phyloP scores from a whole-genome alignment of 495 filamentous ascomycete species.

The Podospora sp. region DNA sequence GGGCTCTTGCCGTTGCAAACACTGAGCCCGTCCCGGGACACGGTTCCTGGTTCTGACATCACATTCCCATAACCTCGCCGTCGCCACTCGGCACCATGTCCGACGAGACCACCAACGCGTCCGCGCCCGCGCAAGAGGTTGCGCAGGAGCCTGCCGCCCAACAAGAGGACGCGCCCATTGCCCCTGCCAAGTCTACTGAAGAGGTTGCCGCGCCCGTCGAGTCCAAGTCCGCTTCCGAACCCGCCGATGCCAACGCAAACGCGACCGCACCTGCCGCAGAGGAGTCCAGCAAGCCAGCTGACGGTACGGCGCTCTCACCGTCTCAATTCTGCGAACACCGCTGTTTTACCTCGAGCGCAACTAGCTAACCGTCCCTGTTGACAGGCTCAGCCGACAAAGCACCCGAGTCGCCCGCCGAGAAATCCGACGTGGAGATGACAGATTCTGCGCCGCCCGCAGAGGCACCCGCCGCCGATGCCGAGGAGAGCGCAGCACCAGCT shows the following conservation, averaged over 20 bases:
- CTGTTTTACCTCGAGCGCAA: background rate
- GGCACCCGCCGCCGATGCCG: conserved; percentile 28
- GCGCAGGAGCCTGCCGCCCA: conserved; percentile 6
- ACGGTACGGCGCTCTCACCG: conserved; percentile 21
- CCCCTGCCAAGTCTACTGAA: conserved; percentile 22
- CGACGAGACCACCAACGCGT: conserved; percentile 18
- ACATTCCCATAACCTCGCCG: conserved; percentile 19
- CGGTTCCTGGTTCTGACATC: conserved; percentile 28
- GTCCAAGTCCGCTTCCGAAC: conserved; percentile 24
- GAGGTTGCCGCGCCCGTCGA: conserved; percentile 24
- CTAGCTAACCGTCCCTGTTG: conserved; percentile 26
- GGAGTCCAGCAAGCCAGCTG: conserved; percentile 26
- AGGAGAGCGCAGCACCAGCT: conserved; percentile 6
- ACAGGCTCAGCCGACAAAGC: conserved; percentile 29
- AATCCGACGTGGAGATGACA: conserved; percentile 43
- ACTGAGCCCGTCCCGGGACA: conserved; percentile 8
- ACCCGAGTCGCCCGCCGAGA: conserved; percentile 32
- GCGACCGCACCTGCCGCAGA: conserved; percentile 9
- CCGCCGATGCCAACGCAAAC: conserved; percentile 13
- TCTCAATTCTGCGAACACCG: background rate
- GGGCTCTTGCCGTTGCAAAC: conserved; percentile 28
- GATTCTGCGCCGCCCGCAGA: conserved; percentile 33
- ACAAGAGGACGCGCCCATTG: conserved; percentile 29
- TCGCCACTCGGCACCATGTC: conserved; percentile 23
- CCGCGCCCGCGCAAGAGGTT: conserved; percentile 10